These are phyloP conservation scores for Aspergillus ellipticus DNA, from an alignment of 495 filamentous ascomycete species.

Conservation along the genomic window DNA sequence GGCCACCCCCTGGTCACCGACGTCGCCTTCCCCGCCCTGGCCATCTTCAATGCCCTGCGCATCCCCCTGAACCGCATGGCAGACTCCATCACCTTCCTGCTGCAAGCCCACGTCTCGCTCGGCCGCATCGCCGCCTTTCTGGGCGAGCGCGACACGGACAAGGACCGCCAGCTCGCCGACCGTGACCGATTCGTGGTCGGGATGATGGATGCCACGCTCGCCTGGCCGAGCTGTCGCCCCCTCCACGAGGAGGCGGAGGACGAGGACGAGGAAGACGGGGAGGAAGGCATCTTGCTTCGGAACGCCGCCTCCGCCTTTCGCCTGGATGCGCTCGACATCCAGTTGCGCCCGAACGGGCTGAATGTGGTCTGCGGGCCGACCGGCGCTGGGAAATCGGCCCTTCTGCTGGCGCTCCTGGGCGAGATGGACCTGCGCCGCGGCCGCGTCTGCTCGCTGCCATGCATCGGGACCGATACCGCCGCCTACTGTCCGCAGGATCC, in stretches of 20 bases:
- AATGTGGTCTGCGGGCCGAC: constrained; percentile 89
- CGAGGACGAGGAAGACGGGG: constrained; percentile 24
- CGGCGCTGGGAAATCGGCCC: constrained; percentile 86
- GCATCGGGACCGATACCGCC: constrained; percentile 69
- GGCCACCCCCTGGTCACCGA: constrained; percentile 68
- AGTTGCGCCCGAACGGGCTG: constrained; percentile 76
- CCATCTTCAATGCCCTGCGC: constrained; percentile 85
- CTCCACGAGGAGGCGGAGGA: constrained; percentile 12
- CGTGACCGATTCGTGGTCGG: constrained; percentile 66
- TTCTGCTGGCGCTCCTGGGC: constrained; percentile 85
- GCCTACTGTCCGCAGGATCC: constrained; percentile 95
- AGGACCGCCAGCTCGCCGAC: constrained; percentile 62
- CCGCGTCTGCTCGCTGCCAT: too few species aligned
- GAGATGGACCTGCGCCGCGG: constrained; percentile 87
- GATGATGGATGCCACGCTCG: constrained; percentile 74
- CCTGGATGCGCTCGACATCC: constrained; percentile 68
- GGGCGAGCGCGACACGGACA: constrained; percentile 76
- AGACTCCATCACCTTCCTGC: constrained; percentile 80
- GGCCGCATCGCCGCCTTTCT: constrained; percentile 84
- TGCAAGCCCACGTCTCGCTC: constrained; percentile 83
- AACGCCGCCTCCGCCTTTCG: constrained; percentile 60
- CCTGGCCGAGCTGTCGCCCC: constrained; percentile 56
- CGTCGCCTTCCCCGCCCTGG: constrained; percentile 84
- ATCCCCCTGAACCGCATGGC: constrained; percentile 87
- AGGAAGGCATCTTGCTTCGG: constrained; percentile 41